Percentiles rank a stretch among this genome's conserved stretches.
These are phyloP conservation scores for Trichosporon coremiiforme DNA, from an alignment of 1,284 basidiomycete species.

Conservation along the genomic window DNA sequence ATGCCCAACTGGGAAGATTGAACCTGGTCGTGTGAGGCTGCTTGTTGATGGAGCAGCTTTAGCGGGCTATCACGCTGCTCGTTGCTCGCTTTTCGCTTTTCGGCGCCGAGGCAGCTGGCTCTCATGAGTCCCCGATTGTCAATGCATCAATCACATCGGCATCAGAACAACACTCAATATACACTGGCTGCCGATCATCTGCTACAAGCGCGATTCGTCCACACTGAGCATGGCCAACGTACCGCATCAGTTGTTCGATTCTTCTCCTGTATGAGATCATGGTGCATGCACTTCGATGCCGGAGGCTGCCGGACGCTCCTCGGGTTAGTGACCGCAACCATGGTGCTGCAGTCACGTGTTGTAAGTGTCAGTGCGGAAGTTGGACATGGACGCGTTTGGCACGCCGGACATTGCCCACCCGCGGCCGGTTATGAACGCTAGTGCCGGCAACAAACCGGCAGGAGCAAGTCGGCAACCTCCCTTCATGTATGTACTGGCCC, in stretches of 20 bases:
- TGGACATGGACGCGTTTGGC: constrained; percentile 20
- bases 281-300: neutral
- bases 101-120: neutral
- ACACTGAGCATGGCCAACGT: no score
- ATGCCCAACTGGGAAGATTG: neutral
- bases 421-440: neutral
- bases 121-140: no score
- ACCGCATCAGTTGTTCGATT: no score
- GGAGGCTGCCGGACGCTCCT: neutral
- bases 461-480: neutral
- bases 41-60: neutral
- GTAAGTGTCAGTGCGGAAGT: no score
- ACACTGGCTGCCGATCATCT: no score
- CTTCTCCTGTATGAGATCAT: no score
- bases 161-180: no score
- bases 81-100: neutral
- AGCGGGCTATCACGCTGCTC: neutral
- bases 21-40: neutral
- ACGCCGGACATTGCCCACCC: neutral
- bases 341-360: neutral
- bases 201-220: no score
- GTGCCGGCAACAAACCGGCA: neutral
- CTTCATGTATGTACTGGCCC: neutral
- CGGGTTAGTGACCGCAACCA: neutral
- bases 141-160: no score